These are phyloP conservation scores for Pyricularia grisea DNA, from an alignment of 2,329 filamentous ascomycete species.

Conservation along the genomic window DNA sequence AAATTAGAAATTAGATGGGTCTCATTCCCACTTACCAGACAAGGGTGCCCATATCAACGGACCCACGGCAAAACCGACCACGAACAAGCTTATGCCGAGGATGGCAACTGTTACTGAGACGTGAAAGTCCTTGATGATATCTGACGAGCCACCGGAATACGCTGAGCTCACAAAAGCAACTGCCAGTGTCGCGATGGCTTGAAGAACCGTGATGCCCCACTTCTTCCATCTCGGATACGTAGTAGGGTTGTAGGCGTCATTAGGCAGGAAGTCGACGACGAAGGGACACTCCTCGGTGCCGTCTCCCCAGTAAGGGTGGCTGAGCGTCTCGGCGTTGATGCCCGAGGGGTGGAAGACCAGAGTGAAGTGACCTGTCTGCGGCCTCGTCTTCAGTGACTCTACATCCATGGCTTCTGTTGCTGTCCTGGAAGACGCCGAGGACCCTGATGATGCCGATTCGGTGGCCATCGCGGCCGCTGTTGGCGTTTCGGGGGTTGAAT, in stretches of 20 bases:
- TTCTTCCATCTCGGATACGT: constrained; percentile 46
- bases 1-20: too few relatives aligned
- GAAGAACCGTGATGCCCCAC: constrained; percentile 55
- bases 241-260: constrained; percentile 59
- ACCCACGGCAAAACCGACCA: constrained; percentile 46
- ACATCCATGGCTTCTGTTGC: constrained; percentile 26
- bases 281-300: constrained; percentile 61
- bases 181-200: constrained; percentile 57
- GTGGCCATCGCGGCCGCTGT: constrained; percentile 6
- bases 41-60: constrained; percentile 51
- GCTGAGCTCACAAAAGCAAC: constrained; percentile 64
- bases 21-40: constrained; percentile 16
- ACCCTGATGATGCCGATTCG: constrained; percentile 11
- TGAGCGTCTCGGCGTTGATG: constrained; percentile 45
- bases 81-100: constrained; percentile 53
- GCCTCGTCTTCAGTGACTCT: constrained; percentile 27
- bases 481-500: background rate
- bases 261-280: constrained; percentile 56
- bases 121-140: constrained; percentile 46
- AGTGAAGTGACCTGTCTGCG: constrained; percentile 31
- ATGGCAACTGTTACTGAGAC: constrained; percentile 43
- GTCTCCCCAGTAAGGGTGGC: constrained; percentile 45
- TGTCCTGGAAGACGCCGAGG: constrained; percentile 21
- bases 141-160: constrained; percentile 46
- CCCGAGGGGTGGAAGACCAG: constrained; percentile 48